Conservation (phyloP, 108 stramenopile species). For the Cyclotella kingstonii region DNA sequence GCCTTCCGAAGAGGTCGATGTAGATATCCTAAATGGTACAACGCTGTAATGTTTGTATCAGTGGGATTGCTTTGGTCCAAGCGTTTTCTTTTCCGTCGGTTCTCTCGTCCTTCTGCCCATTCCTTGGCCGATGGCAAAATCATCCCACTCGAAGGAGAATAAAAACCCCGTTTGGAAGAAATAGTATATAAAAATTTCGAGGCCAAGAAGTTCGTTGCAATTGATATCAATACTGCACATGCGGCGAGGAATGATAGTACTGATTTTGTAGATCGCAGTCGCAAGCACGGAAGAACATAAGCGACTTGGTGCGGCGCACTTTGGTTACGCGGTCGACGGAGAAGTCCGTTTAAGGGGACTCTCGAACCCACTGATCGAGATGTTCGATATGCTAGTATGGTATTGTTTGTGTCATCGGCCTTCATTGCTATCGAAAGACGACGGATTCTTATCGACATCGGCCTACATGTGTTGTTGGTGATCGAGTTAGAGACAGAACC, state of each 20-base stretch:
- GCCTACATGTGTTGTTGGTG: no score
- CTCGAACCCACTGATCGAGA: no score
- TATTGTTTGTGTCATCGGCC: no score
- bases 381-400: no score
- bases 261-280: slow-evolving; percentile 22
- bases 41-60: slow-evolving; percentile 8
- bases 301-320: not conserved
- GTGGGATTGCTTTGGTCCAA: no score
- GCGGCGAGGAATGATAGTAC: slow-evolving; percentile 13
- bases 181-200: slow-evolving; percentile 18
- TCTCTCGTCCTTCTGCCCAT: slow-evolving; percentile 43
- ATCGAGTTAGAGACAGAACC: no score
- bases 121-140: slow-evolving; percentile 30
- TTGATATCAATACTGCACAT: slow-evolving; percentile 23
- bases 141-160: slow-evolving; percentile 14
- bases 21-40: slow-evolving; percentile 2
- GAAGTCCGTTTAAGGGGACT: no score
- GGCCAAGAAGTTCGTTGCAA: slow-evolving; percentile 26
- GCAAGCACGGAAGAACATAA: slow-evolving; percentile 43
- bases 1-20: not conserved
- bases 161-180: not conserved
- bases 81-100: slow-evolving; percentile 23
- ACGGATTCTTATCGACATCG: no score
- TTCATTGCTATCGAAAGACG: no score
- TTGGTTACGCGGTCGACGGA: not conserved